Base-by-base conservation (phyloP, 129 eudicot genomes). In the Rutidosis leptorrhynchoides region DNA sequence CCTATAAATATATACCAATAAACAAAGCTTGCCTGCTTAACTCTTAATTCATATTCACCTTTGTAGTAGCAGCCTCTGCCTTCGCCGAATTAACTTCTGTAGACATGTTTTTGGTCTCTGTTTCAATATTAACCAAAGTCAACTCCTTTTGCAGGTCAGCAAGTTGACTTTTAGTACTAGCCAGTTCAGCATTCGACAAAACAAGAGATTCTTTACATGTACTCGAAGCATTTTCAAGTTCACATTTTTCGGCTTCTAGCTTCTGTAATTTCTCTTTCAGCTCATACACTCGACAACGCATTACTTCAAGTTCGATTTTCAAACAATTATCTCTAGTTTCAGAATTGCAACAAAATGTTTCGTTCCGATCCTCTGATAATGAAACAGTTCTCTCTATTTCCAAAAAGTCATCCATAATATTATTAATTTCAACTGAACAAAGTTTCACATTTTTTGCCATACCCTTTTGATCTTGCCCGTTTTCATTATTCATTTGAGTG, bases 331-430 rank as follows among this genome's bases (percentile, higher is more conserved):
- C 92, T 26, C 42, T 69, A 29, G 59, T 42, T 68, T 84, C 85
- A 35, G 76, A 64, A 60, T 74, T 68, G 49, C 52, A 42, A 68
- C 35, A 42, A 9, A 67, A 63, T 37, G 73, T 79, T 73, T 79
- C 77, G 6, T 64, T 77, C 59, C 70, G 65, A 5, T 32, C 67
- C 70, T 85, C 90, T 25, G 90, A 82, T 33, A 83, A 69, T 4
- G 90, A 83, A 77, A 83, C 96, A 55, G 83, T 82, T 10, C 90
- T 73, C 65, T 89, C 96, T 95, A 89, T 89, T 71, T 89, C 96
- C 48, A 89, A 81, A 76, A 89, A 89, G 75, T 89, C 96, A 68
- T 86, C 96, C 96, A 89, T 89, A 24, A 86, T 80, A 66, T 89
- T 72, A 67, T 86, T 80, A 19, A 89, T 79, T 32, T 86, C 95